Evolutionary conservation across 805 yeast genomes (phyloP).

Genomic region (Brettanomyces nanus): DNA sequence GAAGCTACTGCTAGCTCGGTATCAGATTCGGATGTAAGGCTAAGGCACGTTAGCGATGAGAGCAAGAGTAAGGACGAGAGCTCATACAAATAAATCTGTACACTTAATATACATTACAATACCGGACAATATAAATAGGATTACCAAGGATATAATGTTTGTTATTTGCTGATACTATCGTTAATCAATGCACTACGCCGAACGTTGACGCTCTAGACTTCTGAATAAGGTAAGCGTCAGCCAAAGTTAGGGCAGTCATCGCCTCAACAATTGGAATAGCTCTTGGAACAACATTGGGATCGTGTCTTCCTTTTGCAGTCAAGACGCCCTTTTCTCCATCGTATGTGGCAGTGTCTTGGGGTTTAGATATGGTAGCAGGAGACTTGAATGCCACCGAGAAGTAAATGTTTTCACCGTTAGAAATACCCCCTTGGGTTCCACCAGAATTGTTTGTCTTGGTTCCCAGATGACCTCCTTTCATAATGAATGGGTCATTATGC

Average conservation of each 20-base stretch:
- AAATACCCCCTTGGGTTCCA: conserved; percentile 97
- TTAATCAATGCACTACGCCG: conserved; percentile 20
- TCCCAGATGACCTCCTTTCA: conserved; percentile 51
- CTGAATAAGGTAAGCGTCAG: conserved; percentile 80
- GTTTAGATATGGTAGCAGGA: conserved; percentile 94
- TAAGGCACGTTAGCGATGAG: conserved; percentile 24
- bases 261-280: conserved; percentile 98
- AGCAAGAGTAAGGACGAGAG: conserved; percentile 1
- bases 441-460: conserved; percentile 91
- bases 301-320: conserved; percentile 97
- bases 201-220: conserved; percentile 65
- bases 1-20: conserved; percentile 2
- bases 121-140: too few relatives aligned
- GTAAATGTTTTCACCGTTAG: conserved; percentile 92
- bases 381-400: conserved; percentile 96
- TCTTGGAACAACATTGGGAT: conserved; percentile 96
- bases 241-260: conserved; percentile 91
- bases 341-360: conserved; percentile 81
- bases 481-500: conserved; percentile 86
- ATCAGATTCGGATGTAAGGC: conserved; percentile 12
- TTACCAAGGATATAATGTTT: too few relatives aligned
- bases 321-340: conserved; percentile 82
- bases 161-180: too few relatives aligned
- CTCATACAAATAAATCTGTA: too few relatives aligned
- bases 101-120: too few relatives aligned